These are phyloP conservation scores for Chlorophyllum brunneum DNA, from an alignment of 768 basidiomycete genomes.

Conservation along the genomic window DNA sequence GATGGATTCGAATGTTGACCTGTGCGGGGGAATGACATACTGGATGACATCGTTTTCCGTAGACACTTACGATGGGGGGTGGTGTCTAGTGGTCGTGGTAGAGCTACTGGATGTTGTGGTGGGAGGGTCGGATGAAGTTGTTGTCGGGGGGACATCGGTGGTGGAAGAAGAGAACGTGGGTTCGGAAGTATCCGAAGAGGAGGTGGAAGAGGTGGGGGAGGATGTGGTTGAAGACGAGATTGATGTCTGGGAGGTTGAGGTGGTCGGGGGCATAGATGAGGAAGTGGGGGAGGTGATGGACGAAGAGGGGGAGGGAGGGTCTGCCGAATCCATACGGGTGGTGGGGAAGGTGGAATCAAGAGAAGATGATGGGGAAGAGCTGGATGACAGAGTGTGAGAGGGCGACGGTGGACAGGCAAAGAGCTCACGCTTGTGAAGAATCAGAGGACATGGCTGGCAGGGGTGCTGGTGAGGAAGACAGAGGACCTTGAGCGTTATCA, in stretches of 20 bases:
- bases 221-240: background rate
- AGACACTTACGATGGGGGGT: constrained; percentile 12
- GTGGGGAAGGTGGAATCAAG: constrained; percentile 16
- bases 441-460: constrained; percentile 12
- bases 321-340: constrained; percentile 13
- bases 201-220: constrained; percentile 14
- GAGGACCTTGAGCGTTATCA: too few relatives aligned
- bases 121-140: constrained; percentile 18
- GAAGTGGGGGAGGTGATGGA: constrained; percentile 15
- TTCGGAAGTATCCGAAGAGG: constrained; percentile 14
- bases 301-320: constrained; percentile 16
- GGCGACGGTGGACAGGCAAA: constrained; percentile 16
- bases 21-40: constrained; percentile 27
- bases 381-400: constrained; percentile 16
- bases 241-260: constrained; percentile 13
- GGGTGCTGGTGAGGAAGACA: background rate
- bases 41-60: constrained; percentile 9
- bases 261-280: constrained; percentile 13
- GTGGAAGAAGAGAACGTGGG: constrained; percentile 18
- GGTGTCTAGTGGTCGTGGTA: background rate
- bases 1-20: constrained; percentile 50
- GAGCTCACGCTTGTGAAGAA: too few relatives aligned
- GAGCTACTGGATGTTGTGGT: constrained; percentile 13
- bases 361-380: constrained; percentile 18
- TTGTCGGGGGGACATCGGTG: constrained; percentile 18